Conservation (phyloP, 805 yeast species). For the Spathaspora passalidarum region DNA sequence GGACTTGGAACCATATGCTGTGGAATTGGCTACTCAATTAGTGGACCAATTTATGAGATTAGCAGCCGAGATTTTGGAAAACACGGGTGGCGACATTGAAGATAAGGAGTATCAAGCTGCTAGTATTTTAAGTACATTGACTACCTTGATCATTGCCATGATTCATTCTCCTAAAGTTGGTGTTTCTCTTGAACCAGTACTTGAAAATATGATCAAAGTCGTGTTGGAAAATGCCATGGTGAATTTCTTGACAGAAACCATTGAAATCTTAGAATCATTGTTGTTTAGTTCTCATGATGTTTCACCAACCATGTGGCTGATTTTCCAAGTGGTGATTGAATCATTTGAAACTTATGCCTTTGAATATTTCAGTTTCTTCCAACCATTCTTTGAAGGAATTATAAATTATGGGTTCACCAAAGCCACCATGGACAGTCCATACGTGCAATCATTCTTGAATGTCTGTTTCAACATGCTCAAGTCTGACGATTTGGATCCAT, state of each 20-base stretch:
- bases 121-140: slow-evolving; percentile 40
- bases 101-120: slow-evolving; percentile 43
- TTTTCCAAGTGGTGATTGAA: slow-evolving; percentile 46
- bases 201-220: slow-evolving; percentile 32
- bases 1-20: slow-evolving; percentile 41
- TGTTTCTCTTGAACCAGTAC: slow-evolving; percentile 27
- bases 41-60: slow-evolving; percentile 72
- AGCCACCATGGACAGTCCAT: slow-evolving; percentile 34
- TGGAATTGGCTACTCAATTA: slow-evolving; percentile 46
- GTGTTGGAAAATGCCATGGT: slow-evolving; percentile 40
- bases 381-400: slow-evolving; percentile 55
- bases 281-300: slow-evolving; percentile 52
- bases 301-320: slow-evolving; percentile 52
- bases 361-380: slow-evolving; percentile 56
- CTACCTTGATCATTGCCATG: slow-evolving; percentile 43
- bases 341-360: slow-evolving; percentile 58
- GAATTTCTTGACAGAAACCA: slow-evolving; percentile 34
- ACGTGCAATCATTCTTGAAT: slow-evolving; percentile 35
- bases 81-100: slow-evolving; percentile 15
- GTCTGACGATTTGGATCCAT: slow-evolving; percentile 34
- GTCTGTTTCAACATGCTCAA: slow-evolving; percentile 35
- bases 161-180: slow-evolving; percentile 38
- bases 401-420: slow-evolving; percentile 49
- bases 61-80: slow-evolving; percentile 52
- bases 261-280: slow-evolving; percentile 50